These are phyloP conservation scores for Chimonanthus salicifolius DNA, from an alignment of 164 flowering plant genomes.

Conservation along the genomic window DNA sequence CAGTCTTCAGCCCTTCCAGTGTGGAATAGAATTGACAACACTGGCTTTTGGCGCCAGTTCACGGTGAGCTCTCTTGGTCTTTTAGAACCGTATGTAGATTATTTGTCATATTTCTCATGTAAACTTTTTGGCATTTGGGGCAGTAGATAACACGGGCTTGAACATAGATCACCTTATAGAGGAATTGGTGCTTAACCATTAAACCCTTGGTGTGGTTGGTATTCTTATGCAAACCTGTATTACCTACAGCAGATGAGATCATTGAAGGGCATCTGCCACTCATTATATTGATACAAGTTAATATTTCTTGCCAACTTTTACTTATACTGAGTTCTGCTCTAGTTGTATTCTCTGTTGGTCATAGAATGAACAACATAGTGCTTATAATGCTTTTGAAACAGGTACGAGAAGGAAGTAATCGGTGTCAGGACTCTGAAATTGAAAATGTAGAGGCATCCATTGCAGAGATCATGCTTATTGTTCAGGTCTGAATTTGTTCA, in stretches of 20 bases:
- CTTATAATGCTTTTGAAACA: conserved; percentile 16
- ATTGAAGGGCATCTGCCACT: neutral
- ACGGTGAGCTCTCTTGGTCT: conserved; percentile 43
- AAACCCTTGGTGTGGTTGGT: neutral
- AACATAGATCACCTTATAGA: too few relatives aligned
- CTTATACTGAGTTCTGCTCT: neutral
- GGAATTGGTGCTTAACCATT: neutral
- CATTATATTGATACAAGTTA: neutral
- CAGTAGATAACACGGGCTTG: too few relatives aligned
- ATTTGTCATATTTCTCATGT: neutral
- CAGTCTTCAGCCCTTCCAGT: conserved; percentile 58
- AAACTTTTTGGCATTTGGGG: neutral
- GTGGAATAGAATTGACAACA: conserved; percentile 85
- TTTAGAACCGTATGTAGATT: neutral
- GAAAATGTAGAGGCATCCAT: conserved; percentile 35
- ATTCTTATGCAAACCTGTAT: neutral
- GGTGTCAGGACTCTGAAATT: conserved; percentile 24
- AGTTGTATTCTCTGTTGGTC: neutral
- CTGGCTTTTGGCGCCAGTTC: conserved; percentile 94
- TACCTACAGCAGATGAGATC: neutral
- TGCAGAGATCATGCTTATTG: conserved; percentile 85
- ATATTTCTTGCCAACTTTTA: neutral
- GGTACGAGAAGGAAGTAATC: conserved; percentile 88
- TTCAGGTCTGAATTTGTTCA: conserved; percentile 78
- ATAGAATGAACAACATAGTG: neutral